Base-by-base conservation (phyloP, 2,329 filamentous ascomycete genomes). In the Aspergillus bombycis region DNA sequence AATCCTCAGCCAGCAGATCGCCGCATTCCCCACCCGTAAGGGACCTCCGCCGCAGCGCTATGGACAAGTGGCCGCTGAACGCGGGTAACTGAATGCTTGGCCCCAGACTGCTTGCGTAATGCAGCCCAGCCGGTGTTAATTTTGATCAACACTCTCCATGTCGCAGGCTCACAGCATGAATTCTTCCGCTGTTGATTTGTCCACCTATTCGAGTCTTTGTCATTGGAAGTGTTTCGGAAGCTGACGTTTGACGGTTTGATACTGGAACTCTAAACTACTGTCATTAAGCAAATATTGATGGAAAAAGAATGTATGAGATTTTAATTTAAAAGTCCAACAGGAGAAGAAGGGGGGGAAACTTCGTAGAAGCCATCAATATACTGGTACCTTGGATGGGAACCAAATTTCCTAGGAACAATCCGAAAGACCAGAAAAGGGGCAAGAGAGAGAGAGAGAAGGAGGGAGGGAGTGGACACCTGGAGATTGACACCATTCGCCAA, bases 71-170 rank as follows among this genome's bases (percentile, higher is more conserved):
- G 68, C 67, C 65, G 67, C 70, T 70, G 70, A 71, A 69, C 67
- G 70, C 69, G 70, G 72, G 70, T 70, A 70, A 65, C 45, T 52
- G 69, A 73, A 72, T 71, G 69, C 75, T 68, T 70, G 67, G 68
- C 71, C 64, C 65, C 60, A 66, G 68, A 50, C 69, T 73, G 75
- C 75, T 77, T 77, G 75, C 75, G 75, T 77, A 77, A 77, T 75
- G 73, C 69, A 67, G 66, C 62, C 50, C 34, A 66, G 67, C 62
- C 63, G 62, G 66, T 66, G 66, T 71, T 74, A 72, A 75, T 75
- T 75, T 71, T 66, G 75, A 76, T 76, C 74, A 73, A 65, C 73
- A 66, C 62, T 67, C 66, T 54, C 48, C 46, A 61, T 30, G 58
- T 43, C 28, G 30, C 45, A 54, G 52, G 21, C 54, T 43, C 28